A percentile compares a stretch with the other conserved stretches of the same genome.
phyloP scores from a whole-genome alignment of 495 filamentous ascomycete species.

The Pyronema domesticum region DNA sequence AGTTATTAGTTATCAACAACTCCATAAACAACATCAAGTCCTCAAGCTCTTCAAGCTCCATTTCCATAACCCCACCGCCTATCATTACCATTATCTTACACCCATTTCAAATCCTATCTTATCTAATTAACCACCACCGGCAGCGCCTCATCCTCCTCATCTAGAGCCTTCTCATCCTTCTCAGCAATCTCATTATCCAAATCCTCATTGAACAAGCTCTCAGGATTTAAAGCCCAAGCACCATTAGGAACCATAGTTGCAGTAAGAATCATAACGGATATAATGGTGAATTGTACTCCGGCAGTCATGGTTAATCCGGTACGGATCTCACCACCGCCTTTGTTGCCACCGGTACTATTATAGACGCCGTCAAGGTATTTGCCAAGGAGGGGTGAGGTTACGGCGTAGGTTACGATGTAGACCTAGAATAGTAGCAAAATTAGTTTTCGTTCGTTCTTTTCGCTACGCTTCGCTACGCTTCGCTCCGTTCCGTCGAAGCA shows the following conservation, averaged over 20 bases:
- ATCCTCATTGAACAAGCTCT: slow-evolving; percentile 25
- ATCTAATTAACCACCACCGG: too few species aligned
- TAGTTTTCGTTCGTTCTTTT: too few species aligned
- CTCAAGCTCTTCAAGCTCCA: too few species aligned
- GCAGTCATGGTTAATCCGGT: slow-evolving; percentile 23
- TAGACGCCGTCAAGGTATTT: slow-evolving; percentile 27
- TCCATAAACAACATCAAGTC: too few species aligned
- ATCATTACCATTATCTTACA: too few species aligned
- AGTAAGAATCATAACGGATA: slow-evolving; percentile 24
- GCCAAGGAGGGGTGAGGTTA: slow-evolving; percentile 27
- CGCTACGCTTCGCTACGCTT: too few species aligned
- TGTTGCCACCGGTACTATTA: slow-evolving; percentile 10
- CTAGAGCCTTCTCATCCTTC: too few species aligned
- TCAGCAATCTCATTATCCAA: slow-evolving; percentile 13
- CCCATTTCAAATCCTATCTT: too few species aligned
- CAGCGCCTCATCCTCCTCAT: too few species aligned
- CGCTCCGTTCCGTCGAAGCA: too few species aligned
- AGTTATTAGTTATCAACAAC: too few species aligned
- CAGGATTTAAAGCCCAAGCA: slow-evolving; percentile 27
- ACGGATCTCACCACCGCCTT: slow-evolving; percentile 12
- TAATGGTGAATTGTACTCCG: slow-evolving; percentile 30
- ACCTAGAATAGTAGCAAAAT: slow-evolving; percentile 4
- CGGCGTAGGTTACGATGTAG: slow-evolving; percentile 31
- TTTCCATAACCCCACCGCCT: too few species aligned
- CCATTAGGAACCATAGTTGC: slow-evolving; percentile 29